Conservation (phyloP, 306 rosid species). For the Prunus mira region DNA sequence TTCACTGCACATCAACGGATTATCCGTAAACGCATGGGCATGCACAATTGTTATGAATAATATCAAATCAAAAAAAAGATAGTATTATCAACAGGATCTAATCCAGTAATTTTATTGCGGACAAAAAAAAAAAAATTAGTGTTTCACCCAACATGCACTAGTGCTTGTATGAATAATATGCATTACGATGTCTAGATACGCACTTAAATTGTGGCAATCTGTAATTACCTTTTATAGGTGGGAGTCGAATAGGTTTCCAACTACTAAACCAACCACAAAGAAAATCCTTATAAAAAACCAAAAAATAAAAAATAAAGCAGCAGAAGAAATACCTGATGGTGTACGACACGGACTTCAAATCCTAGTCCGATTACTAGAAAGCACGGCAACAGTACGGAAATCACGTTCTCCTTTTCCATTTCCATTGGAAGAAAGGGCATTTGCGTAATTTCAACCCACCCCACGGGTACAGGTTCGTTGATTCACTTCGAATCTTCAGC, state of each 20-base stretch:
- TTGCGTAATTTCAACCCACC: neutral
- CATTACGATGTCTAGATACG: neutral
- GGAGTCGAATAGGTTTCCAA: too few relatives aligned
- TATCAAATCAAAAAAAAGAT: too few relatives aligned
- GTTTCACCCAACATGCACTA: too few relatives aligned
- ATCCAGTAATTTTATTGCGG: accelerated
- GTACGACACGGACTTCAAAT: neutral
- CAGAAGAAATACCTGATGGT: neutral
- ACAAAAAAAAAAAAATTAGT: too few relatives aligned
- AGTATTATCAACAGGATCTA: accelerated
- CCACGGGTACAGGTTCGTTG: neutral
- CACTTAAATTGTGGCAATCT: neutral
- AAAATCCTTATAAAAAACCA: too few relatives aligned
- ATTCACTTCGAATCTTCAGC: neutral
- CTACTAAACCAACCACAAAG: too few relatives aligned
- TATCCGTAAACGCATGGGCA: too few relatives aligned
- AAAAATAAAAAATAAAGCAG: neutral
- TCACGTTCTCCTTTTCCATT: neutral
- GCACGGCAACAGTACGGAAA: constrained; percentile 10
- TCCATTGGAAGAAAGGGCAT: neutral
- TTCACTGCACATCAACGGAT: too few relatives aligned
- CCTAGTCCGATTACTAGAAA: neutral
- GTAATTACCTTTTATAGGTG: neutral
- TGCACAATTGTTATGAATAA: too few relatives aligned
- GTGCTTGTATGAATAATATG: neutral